Conservation (phyloP, 805 yeast species). For the Saccharomycopsis lassenensis region DNA sequence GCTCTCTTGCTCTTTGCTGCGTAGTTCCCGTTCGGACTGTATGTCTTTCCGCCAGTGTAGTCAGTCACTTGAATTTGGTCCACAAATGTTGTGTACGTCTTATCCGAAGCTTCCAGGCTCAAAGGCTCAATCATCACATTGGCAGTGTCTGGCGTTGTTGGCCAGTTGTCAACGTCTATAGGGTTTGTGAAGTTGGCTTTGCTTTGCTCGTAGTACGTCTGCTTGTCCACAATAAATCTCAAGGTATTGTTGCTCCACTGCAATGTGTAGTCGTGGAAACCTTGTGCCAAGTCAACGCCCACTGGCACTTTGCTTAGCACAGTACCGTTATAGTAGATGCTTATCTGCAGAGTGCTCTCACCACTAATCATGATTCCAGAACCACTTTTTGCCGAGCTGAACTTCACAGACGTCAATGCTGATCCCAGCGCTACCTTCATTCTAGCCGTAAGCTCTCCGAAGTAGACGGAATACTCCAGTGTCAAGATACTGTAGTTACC, state of each 20-base stretch:
- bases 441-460: slow-evolving; percentile 11
- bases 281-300: slow-evolving; percentile 8
- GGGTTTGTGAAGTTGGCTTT: slow-evolving; percentile 11
- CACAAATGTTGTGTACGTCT: no score
- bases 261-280: slow-evolving; percentile 9
- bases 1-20: no score
- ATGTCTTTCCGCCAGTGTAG: slow-evolving; percentile 13
- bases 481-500: slow-evolving; percentile 12
- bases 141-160: slow-evolving; percentile 16
- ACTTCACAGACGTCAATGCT: slow-evolving; percentile 11
- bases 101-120: no score
- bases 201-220: slow-evolving; percentile 22
- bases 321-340: slow-evolving; percentile 13
- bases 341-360: slow-evolving; percentile 6
- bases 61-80: no score
- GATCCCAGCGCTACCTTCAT: slow-evolving; percentile 10
- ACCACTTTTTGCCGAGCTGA: slow-evolving; percentile 14
- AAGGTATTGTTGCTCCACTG: slow-evolving; percentile 10
- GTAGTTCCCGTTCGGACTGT: no score
- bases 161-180: slow-evolving; percentile 17
- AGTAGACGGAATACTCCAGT: slow-evolving; percentile 8
- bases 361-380: slow-evolving; percentile 11
- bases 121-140: slow-evolving; percentile 16
- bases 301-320: no score
- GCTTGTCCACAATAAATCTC: slow-evolving; percentile 23